Conservation (phyloP, 2,329 filamentous ascomycete genomes). For the Periconia sp. region DNA sequence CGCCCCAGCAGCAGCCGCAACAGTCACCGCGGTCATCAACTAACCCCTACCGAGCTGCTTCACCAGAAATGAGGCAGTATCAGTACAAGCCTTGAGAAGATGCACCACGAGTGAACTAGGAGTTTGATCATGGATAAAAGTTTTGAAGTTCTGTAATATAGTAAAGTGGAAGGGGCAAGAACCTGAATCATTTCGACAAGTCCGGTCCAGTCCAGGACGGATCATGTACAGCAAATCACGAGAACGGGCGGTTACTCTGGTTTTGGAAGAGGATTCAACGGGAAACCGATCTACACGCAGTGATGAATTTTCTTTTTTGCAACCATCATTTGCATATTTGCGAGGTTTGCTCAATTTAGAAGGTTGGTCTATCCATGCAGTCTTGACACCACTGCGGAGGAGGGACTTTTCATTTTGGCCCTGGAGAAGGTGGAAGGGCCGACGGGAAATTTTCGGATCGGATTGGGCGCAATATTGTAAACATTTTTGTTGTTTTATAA, state of each 20-base stretch:
- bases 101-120: not conserved
- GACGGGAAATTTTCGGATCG: too few relatives aligned
- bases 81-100: conserved; percentile 8
- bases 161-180: not conserved
- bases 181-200: too few relatives aligned
- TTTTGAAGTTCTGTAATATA: not conserved
- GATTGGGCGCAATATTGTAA: too few relatives aligned
- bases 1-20: conserved; percentile 1
- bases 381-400: too few relatives aligned
- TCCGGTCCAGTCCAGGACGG: too few relatives aligned
- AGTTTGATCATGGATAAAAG: not conserved
- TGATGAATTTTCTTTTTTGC: conserved; percentile 3
- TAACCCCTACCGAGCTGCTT: conserved; percentile 17
- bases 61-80: conserved; percentile 2
- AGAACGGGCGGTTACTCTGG: too few relatives aligned
- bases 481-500: too few relatives aligned
- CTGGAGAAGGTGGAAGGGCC: too few relatives aligned
- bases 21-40: conserved; percentile 9
- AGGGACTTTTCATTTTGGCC: too few relatives aligned
- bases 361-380: too few relatives aligned
- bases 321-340: not conserved
- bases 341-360: too few relatives aligned
- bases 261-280: not conserved
- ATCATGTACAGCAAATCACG: too few relatives aligned
- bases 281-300: not conserved